These are phyloP conservation scores for Eimeria acervulina DNA, from an alignment of 169 alveolate genomes.

Conservation along the genomic window DNA sequence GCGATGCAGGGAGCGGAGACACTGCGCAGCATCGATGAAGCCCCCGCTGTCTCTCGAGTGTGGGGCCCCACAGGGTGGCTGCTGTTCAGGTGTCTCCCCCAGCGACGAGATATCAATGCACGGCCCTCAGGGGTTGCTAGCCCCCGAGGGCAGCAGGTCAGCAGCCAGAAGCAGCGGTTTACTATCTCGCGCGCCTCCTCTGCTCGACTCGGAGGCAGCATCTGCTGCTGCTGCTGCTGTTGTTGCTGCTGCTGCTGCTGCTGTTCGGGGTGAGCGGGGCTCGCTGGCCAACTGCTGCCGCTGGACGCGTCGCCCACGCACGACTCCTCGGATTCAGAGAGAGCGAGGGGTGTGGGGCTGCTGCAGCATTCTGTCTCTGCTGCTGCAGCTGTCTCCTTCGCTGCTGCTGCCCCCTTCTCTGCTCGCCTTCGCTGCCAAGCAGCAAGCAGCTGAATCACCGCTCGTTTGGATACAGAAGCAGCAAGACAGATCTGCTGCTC, in stretches of 20 bases:
- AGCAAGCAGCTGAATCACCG: slow-evolving; percentile 66
- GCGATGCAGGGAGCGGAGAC: neutral
- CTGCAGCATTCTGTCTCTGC: slow-evolving; percentile 7
- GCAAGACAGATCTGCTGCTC: neutral
- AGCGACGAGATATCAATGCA: neutral
- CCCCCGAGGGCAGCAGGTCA: slow-evolving; percentile 72
- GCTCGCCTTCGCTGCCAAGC: slow-evolving; percentile 67
- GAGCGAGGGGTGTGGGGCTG: neutral
- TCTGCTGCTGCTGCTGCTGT: slow-evolving; percentile 10
- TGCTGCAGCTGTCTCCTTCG: neutral
- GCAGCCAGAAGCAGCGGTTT: slow-evolving; percentile 66
- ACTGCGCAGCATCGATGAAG: neutral
- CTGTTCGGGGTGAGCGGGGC: neutral
- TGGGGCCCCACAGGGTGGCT: neutral
- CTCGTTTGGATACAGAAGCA: slow-evolving; percentile 55
- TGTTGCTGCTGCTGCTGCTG: slow-evolving; percentile 52
- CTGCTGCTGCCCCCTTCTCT: neutral
- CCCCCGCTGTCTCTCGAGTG: neutral
- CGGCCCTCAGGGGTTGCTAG: slow-evolving; percentile 21
- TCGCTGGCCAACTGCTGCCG: slow-evolving; percentile 17
- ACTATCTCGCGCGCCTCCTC: slow-evolving; percentile 48
- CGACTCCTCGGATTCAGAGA: slow-evolving; percentile 7
- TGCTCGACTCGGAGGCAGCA: slow-evolving; percentile 16
- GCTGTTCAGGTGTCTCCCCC: neutral
- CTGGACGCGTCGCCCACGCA: neutral